Percentiles rank a stretch among this genome's conserved stretches.
These are phyloP conservation scores for Cladophialophora immunda DNA, from an alignment of 2,329 filamentous ascomycete genomes.

Conservation along the genomic window DNA sequence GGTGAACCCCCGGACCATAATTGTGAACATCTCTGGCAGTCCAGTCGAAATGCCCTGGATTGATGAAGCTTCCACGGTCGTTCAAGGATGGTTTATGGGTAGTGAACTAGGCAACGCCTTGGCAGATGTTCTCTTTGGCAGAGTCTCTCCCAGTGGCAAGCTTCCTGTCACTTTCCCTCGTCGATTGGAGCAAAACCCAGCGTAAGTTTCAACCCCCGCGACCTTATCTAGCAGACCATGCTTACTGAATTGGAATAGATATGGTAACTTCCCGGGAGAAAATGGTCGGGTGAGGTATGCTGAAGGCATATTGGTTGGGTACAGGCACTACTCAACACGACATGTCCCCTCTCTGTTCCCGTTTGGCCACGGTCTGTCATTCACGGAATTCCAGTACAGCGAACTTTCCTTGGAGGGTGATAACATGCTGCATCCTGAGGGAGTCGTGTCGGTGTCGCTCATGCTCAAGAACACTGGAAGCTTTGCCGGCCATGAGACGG, in stretches of 20 bases:
- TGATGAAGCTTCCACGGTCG: slow-evolving; percentile 59
- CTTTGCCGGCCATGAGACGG: background rate
- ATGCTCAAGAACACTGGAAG: background rate
- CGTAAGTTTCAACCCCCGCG: slow-evolving; percentile 73
- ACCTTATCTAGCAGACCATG: slow-evolving; percentile 42
- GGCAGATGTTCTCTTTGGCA: slow-evolving; percentile 77
- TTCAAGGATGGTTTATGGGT: slow-evolving; percentile 84
- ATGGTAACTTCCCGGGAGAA: slow-evolving; percentile 52
- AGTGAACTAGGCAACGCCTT: slow-evolving; percentile 84
- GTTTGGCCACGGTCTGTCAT: slow-evolving; percentile 81
- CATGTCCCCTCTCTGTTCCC: slow-evolving; percentile 71
- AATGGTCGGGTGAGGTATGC: slow-evolving; percentile 76
- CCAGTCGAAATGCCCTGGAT: slow-evolving; percentile 64
- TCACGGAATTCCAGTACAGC: slow-evolving; percentile 69
- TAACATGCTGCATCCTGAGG: background rate
- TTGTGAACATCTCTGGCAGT: slow-evolving; percentile 80
- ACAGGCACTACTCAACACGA: slow-evolving; percentile 77
- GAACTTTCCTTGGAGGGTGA: background rate
- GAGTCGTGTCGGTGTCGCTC: slow-evolving; percentile 4
- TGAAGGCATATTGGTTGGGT: slow-evolving; percentile 81
- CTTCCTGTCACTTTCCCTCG: slow-evolving; percentile 76
- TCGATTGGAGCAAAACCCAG: slow-evolving; percentile 72
- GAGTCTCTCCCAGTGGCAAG: slow-evolving; percentile 76
- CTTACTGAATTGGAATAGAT: background rate
- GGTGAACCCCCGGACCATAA: slow-evolving; percentile 72